Evolutionary conservation across 805 yeast genomes (phyloP).

Genomic region (Kregervanrija fluxuum): DNA sequence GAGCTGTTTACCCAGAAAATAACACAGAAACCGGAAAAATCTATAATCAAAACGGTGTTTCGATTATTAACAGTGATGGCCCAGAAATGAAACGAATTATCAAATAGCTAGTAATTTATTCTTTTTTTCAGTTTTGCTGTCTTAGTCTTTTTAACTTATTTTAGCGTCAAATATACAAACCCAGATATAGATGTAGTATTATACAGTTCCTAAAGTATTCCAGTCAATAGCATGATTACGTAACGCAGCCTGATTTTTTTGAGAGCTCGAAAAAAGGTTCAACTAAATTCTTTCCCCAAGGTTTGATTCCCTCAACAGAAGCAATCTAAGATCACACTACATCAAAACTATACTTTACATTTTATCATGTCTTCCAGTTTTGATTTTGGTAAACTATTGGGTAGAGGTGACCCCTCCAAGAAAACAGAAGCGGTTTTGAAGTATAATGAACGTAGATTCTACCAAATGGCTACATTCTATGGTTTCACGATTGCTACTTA

Average conservation of each 20-base stretch:
- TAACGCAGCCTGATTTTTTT: no score
- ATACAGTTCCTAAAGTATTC: no score
- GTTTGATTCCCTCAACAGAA: no score
- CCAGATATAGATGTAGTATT: no score
- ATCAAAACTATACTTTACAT: neutral
- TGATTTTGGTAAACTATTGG: conserved; percentile 25
- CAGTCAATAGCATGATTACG: no score
- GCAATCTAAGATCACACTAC: no score
- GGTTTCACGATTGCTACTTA: conserved; percentile 69
- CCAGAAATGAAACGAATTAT: conserved; percentile 9
- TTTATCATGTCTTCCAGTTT: conserved; percentile 11
- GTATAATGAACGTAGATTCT: conserved; percentile 55
- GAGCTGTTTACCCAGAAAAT: conserved; percentile 45
- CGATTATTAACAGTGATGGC: conserved; percentile 9
- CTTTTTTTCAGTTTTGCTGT: neutral
- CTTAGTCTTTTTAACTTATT: neutral
- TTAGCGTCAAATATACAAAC: no score
- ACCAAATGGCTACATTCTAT: conserved; percentile 65
- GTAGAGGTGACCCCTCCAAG: conserved; percentile 21
- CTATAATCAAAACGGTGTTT: conserved; percentile 28
- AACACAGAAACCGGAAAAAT: conserved; percentile 27
- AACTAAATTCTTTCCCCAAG: no score
- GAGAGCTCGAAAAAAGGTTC: no score
- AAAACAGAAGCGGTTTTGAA: conserved; percentile 31
- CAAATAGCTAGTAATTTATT: neutral